Conservation (phyloP, 2,329 filamentous ascomycete species). For the Alternaria infectoria region DNA sequence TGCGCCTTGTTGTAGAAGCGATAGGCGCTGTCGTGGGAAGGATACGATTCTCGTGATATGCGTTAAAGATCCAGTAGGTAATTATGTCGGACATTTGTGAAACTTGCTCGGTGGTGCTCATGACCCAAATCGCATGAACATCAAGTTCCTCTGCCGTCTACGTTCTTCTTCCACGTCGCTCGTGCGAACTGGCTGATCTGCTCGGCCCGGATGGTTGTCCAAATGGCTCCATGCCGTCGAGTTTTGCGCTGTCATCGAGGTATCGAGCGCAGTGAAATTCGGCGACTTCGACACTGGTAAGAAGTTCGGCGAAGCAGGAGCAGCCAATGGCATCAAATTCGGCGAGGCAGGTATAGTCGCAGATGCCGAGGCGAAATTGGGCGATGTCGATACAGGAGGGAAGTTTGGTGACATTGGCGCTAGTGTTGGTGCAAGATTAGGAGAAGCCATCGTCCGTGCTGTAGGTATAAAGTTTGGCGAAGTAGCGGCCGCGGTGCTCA, state of each 20-base stretch:
- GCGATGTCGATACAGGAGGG: constrained; percentile 10
- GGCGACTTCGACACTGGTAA: background rate
- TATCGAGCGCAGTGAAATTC: background rate
- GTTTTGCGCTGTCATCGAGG: background rate
- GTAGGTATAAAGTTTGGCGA: constrained; percentile 13
- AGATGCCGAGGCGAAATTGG: constrained; percentile 15
- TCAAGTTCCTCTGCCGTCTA: constrained; percentile 24
- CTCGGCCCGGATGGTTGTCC: background rate
- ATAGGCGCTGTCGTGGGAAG: background rate
- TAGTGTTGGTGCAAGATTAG: background rate
- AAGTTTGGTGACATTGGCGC: background rate
- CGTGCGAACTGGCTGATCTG: background rate
- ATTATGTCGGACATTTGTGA: too few species aligned
- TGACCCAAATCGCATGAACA: constrained; percentile 24
- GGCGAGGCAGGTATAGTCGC: background rate
- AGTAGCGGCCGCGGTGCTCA: background rate
- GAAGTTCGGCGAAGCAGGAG: constrained; percentile 12
- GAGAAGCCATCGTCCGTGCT: background rate
- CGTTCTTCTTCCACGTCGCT: constrained; percentile 11
- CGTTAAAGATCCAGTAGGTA: too few species aligned
- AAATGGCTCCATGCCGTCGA: background rate
- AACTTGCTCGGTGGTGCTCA: too few species aligned
- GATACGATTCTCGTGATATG: too few species aligned
- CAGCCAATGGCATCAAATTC: background rate
- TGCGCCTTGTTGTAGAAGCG: background rate